Evolutionary conservation across 208 protist genomes (phyloP).

Genomic region (Eutreptiella sp.): DNA sequence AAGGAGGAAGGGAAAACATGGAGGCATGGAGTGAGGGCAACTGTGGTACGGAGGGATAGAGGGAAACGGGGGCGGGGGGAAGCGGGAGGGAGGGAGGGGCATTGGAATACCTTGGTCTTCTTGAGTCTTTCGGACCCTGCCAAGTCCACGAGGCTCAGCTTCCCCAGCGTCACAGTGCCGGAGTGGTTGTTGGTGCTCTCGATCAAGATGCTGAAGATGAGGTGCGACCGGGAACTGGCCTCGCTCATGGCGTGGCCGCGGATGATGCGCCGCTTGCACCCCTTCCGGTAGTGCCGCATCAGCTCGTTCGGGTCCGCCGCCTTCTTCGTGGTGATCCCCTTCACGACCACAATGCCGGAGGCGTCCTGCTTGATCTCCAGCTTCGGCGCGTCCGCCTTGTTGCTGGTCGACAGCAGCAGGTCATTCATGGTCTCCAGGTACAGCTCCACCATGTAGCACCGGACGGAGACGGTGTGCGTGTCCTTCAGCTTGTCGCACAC

Average conservation of each 20-base stretch:
- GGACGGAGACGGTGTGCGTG: conserved; percentile 25
- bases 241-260: conserved; percentile 67
- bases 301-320: conserved; percentile 9
- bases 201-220: conserved; percentile 80
- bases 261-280: conserved; percentile 14
- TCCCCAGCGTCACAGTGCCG: conserved; percentile 75
- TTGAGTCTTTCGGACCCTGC: conserved; percentile 45
- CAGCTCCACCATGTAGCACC: conserved; percentile 43
- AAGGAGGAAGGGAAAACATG: no score
- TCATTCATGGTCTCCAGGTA: conserved; percentile 35
- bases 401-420: conserved; percentile 8
- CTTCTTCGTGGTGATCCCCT: conserved; percentile 12
- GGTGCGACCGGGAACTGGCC: conserved; percentile 83
- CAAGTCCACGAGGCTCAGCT: conserved; percentile 58
- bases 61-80: no score
- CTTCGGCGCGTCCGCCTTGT: background rate
- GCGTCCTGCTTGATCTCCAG: conserved; percentile 37
- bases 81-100: no score
- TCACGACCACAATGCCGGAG: conserved; percentile 32
- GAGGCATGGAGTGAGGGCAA: no score
- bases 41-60: no score
- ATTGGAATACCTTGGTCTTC: conserved; percentile 35
- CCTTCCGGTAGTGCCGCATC: conserved; percentile 4
- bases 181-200: conserved; percentile 74
- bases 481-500: conserved; percentile 17